phyloP scores from a whole-genome alignment of 1,139 yeast genomes.

The Debaryomyces sp. region DNA sequence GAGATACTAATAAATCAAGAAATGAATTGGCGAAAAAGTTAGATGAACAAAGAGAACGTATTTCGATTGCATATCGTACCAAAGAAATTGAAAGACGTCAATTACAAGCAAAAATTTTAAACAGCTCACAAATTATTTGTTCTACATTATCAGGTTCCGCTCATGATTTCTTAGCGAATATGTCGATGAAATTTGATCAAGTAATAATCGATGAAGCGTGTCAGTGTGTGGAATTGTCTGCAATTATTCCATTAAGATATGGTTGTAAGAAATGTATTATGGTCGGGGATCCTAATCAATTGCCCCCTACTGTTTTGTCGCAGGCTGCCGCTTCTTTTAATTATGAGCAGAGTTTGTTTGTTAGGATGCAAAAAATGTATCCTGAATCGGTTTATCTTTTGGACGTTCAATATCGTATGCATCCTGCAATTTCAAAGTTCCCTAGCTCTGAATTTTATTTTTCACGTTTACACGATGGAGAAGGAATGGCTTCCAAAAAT shows the following conservation, averaged over 20 bases:
- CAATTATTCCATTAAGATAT: conserved; percentile 88
- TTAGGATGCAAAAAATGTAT: conserved; percentile 79
- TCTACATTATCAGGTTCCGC: conserved; percentile 95
- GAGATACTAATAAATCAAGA: conserved; percentile 59
- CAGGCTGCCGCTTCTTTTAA: conserved; percentile 78
- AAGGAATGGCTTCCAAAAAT: conserved; percentile 60
- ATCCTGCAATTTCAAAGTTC: conserved; percentile 83
- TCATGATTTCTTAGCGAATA: conserved; percentile 75
- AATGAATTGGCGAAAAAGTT: conserved; percentile 72
- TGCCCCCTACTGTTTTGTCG: conserved; percentile 98
- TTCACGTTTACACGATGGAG: conserved; percentile 75
- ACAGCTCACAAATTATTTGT: conserved; percentile 86
- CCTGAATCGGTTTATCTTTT: conserved; percentile 69
- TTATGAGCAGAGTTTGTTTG: conserved; percentile 92
- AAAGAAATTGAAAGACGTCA: conserved; percentile 79
- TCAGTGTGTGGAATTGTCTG: conserved; percentile 92
- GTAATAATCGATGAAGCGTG: conserved; percentile 98
- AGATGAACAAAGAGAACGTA: conserved; percentile 78
- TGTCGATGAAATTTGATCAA: conserved; percentile 83
- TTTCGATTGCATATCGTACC: conserved; percentile 67
- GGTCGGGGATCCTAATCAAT: conserved; percentile 99
- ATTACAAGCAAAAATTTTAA: conserved; percentile 70
- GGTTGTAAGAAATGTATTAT: conserved; percentile 90
- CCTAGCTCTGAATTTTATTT: conserved; percentile 85
- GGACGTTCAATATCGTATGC: conserved; percentile 98